These are phyloP conservation scores for Apiotrichum porosum DNA, from an alignment of 1,284 basidiomycete genomes.

Conservation along the genomic window DNA sequence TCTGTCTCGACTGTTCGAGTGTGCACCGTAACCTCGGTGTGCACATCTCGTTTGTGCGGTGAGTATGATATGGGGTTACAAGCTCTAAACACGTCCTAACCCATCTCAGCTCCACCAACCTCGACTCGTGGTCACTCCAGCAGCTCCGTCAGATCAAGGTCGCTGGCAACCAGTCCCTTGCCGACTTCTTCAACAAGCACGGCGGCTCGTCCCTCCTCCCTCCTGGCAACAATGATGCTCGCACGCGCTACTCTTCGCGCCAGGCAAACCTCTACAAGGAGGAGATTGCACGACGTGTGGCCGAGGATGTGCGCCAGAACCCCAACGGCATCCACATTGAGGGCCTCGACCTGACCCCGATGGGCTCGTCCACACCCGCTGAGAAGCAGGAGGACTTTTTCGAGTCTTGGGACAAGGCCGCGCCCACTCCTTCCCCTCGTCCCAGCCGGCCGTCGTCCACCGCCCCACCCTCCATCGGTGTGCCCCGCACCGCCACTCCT, in stretches of 20 bases:
- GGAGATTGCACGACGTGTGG: constrained; percentile 76
- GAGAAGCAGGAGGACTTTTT: constrained; percentile 84
- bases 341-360: constrained; percentile 55
- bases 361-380: constrained; percentile 50
- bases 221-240: constrained; percentile 65
- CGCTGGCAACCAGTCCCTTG: constrained; percentile 84
- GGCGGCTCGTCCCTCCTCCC: constrained; percentile 66
- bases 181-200: constrained; percentile 85
- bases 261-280: constrained; percentile 87
- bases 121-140: constrained; percentile 87
- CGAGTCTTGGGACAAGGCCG: constrained; percentile 83
- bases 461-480: constrained; percentile 41
- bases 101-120: constrained; percentile 77
- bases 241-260: constrained; percentile 82
- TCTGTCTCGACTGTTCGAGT: constrained; percentile 95
- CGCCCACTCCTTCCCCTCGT: constrained; percentile 32
- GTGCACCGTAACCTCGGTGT: constrained; percentile 96
- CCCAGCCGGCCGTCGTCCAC: constrained; percentile 24
- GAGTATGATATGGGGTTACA: constrained; percentile 35
- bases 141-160: constrained; percentile 96
- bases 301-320: constrained; percentile 70
- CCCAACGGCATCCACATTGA: constrained; percentile 73
- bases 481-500: constrained; percentile 18
- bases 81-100: neutral
- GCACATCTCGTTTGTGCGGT: constrained; percentile 96